Base-by-base conservation (phyloP, 192 early-diverging fungal genomes). In the Obelidium mucronatum region DNA sequence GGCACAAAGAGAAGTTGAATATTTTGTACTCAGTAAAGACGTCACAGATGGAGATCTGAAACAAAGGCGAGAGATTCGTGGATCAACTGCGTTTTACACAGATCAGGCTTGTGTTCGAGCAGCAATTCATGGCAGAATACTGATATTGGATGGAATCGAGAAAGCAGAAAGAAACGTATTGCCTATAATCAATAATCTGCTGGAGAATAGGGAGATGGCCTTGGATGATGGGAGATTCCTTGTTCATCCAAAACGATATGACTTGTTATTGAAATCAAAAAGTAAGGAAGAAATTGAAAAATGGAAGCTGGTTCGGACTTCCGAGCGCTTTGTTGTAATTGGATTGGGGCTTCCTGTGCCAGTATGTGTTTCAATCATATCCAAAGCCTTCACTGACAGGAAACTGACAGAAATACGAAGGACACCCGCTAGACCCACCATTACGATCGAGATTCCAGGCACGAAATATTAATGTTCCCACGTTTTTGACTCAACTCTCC, bases 151-250 rank as follows among this genome's bases (percentile, higher is more conserved):
- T 53, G 87, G 84, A 35, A 75, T 83, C 55, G 84, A 82, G 55
- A 94, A 94, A 67, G 92, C 93, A 0, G 94, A 95, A 61, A 85
- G 94, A 24, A 95, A 95, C 77, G 92, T 95, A 1, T 77, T 95
- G 34, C 94, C 94, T 3, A 89, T 95, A 30, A 78, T 95, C 56
- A 95, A 95, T 77, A 95, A 95, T 77, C 77, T 95, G 75, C 74
- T 95, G 40, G 94, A 95, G 75, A 95, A 95, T 75, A 79, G 94
- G 68, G 94, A 95, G 81, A 94, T 95, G 93, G 82, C 62, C 3
- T 79, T 93, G 34, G 93, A 95, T 66, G 92, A 95, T 76, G 93
- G 93, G 39, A 84, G 91, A 34, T 92, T 92, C 78, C 82, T 95
- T 30, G 87, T 92, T n/a, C 84, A 87, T 60, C 85, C 89, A 24